Evolutionary conservation across 1,139 yeast genomes (phyloP).

Genomic region (Candida sojae): DNA sequence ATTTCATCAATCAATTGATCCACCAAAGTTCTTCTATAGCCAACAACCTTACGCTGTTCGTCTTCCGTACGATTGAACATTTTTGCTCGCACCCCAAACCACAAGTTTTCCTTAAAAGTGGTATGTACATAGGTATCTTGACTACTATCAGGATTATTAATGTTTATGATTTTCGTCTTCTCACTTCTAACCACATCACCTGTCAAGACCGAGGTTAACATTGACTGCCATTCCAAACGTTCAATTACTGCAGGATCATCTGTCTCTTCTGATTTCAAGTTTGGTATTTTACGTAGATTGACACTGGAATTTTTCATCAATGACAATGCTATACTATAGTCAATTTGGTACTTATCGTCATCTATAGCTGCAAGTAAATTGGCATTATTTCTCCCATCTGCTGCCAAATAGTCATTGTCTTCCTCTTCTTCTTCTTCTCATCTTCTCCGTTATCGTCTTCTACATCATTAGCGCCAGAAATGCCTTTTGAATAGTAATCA

Average conservation of each 20-base stretch:
- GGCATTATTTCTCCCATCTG: slow-evolving; percentile 28
- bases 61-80: slow-evolving; percentile 78
- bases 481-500: slow-evolving; percentile 70
- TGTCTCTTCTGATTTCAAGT: slow-evolving; percentile 43
- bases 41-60: slow-evolving; percentile 74
- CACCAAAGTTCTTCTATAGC: slow-evolving; percentile 70
- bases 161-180: slow-evolving; percentile 71
- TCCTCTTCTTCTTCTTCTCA: slow-evolving; percentile 21
- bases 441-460: slow-evolving; percentile 17
- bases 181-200: slow-evolving; percentile 95
- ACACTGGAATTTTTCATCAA: slow-evolving; percentile 38
- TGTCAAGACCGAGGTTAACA: slow-evolving; percentile 85
- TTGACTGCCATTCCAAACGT: slow-evolving; percentile 93
- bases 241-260: slow-evolving; percentile 72
- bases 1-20: slow-evolving; percentile 77
- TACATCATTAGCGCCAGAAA: slow-evolving; percentile 40
- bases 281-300: slow-evolving; percentile 38
- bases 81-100: slow-evolving; percentile 82
- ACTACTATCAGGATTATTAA: slow-evolving; percentile 41
- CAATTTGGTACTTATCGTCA: slow-evolving; percentile 45
- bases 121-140: slow-evolving; percentile 55
- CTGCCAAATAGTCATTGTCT: slow-evolving; percentile 22
- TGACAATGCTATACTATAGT: slow-evolving; percentile 39
- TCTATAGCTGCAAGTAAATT: slow-evolving; percentile 44
- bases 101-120: slow-evolving; percentile 72